Conservation (phyloP, 2,329 filamentous ascomycete species). For the Aspergillus sclerotialis region DNA sequence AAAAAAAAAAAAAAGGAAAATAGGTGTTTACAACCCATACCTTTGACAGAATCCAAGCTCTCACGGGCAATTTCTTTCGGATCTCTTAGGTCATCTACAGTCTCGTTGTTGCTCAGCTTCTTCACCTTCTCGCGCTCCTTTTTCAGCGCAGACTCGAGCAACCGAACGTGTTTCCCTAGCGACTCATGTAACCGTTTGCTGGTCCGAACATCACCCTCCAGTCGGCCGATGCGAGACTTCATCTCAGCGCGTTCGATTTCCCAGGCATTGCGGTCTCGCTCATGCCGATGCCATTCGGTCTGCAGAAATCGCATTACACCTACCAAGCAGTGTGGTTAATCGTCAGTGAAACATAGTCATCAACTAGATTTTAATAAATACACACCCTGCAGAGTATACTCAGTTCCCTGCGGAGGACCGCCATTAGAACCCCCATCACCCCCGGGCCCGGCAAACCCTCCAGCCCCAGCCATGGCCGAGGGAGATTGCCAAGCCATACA, state of each 20-base stretch:
- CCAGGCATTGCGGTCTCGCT: slow-evolving; percentile 96
- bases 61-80: slow-evolving; percentile 41
- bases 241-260: slow-evolving; percentile 99
- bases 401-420: slow-evolving; percentile 55
- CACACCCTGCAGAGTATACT: slow-evolving; percentile 66
- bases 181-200: slow-evolving; percentile 84
- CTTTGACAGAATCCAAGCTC: slow-evolving; percentile 34
- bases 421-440: slow-evolving; percentile 36
- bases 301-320: slow-evolving; percentile 99
- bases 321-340: too few species aligned
- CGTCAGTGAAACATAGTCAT: too few species aligned
- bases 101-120: slow-evolving; percentile 42
- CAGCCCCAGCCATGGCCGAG: slow-evolving; percentile 53
- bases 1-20: neutral
- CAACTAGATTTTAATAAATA: too few species aligned
- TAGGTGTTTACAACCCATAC: slow-evolving; percentile 17
- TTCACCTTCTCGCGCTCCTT: slow-evolving; percentile 69
- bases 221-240: slow-evolving; percentile 91
- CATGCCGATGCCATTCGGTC: slow-evolving; percentile 97
- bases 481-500: slow-evolving; percentile 66
- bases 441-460: slow-evolving; percentile 44
- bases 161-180: slow-evolving; percentile 79
- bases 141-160: slow-evolving; percentile 82
- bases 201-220: slow-evolving; percentile 83
- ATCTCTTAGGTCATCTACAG: slow-evolving; percentile 43